phyloP scores from a whole-genome alignment of 2,329 filamentous ascomycete genomes.

The Cladophialophora immunda region DNA sequence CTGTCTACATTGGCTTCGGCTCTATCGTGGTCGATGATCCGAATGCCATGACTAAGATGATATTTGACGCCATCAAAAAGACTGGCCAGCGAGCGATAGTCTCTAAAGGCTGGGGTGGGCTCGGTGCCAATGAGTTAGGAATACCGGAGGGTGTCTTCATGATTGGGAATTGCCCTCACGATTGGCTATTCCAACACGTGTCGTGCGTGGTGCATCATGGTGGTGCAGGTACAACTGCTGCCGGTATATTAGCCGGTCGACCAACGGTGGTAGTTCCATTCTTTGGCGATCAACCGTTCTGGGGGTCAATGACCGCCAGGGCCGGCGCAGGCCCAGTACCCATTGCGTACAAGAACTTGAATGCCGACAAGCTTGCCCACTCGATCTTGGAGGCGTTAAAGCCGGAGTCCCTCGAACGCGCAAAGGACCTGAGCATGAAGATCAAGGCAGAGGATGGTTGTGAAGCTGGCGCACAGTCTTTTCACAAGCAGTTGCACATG shows the following conservation, averaged over 20 bases:
- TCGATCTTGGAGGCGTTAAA: conserved; percentile 70
- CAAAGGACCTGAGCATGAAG: conserved; percentile 66
- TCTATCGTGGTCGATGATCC: conserved; percentile 84
- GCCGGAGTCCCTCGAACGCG: conserved; percentile 66
- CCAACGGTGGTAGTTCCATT: conserved; percentile 87
- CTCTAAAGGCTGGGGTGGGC: conserved; percentile 87
- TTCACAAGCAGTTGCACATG: conserved; percentile 74
- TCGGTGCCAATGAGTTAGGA: conserved; percentile 74
- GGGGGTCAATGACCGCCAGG: conserved; percentile 77
- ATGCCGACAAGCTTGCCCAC: conserved; percentile 69
- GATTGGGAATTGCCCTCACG: conserved; percentile 85
- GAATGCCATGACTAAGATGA: conserved; percentile 72
- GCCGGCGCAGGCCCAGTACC: conserved; percentile 77
- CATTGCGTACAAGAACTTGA: conserved; percentile 74
- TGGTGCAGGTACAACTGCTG: conserved; percentile 86
- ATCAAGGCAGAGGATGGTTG: conserved; percentile 73
- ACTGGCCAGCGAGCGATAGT: conserved; percentile 80
- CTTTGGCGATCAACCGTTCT: conserved; percentile 86
- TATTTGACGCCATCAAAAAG: conserved; percentile 74
- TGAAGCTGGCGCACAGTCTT: conserved; percentile 70
- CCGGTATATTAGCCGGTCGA: conserved; percentile 80
- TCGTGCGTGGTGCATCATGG: conserved; percentile 87
- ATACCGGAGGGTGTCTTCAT: conserved; percentile 82
- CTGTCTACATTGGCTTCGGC: conserved; percentile 84
- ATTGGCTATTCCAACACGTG: conserved; percentile 86